Evolutionary conservation across 768 basidiomycete genomes (phyloP).

Genomic region (Leccinellum rugosiceps): DNA sequence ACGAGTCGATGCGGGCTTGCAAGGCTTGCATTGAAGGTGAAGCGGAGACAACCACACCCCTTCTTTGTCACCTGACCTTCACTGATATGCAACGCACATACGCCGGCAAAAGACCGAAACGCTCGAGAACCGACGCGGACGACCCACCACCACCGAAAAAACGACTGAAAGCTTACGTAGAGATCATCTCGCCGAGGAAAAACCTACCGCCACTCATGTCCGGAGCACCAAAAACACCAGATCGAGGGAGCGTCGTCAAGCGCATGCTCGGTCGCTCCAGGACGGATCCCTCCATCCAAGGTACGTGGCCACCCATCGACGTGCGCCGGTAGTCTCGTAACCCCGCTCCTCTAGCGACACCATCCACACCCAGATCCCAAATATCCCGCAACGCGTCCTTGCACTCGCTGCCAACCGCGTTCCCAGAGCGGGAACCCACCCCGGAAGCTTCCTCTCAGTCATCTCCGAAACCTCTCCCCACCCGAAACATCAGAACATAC

Average conservation of each 20-base stretch:
- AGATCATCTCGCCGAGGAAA: constrained; percentile 20
- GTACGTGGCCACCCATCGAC: background rate
- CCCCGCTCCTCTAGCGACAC: background rate
- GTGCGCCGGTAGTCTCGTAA: background rate
- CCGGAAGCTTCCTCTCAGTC: constrained; percentile 26
- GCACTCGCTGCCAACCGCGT: constrained; percentile 19
- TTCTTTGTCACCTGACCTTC: background rate
- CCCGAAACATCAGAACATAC: constrained; percentile 58
- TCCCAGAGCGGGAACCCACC: constrained; percentile 25
- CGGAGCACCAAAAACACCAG: constrained; percentile 8
- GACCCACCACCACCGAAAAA: constrained; percentile 15
- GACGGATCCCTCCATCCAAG: constrained; percentile 54
- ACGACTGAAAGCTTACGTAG: constrained; percentile 31
- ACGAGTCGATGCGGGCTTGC: constrained; percentile 63
- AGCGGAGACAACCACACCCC: too few species aligned
- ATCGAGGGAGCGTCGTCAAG: constrained; percentile 46
- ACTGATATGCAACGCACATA: constrained; percentile 35
- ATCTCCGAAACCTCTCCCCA: constrained; percentile 27
- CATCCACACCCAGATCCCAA: background rate
- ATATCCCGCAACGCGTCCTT: constrained; percentile 21
- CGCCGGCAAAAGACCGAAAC: constrained; percentile 25
- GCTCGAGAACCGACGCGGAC: constrained; percentile 2
- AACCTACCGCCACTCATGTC: background rate
- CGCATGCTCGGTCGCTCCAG: constrained; percentile 72
- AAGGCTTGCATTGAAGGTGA: constrained; percentile 46